Conservation (phyloP, 2,329 filamentous ascomycete species). For the Mollisiaceae sp. region DNA sequence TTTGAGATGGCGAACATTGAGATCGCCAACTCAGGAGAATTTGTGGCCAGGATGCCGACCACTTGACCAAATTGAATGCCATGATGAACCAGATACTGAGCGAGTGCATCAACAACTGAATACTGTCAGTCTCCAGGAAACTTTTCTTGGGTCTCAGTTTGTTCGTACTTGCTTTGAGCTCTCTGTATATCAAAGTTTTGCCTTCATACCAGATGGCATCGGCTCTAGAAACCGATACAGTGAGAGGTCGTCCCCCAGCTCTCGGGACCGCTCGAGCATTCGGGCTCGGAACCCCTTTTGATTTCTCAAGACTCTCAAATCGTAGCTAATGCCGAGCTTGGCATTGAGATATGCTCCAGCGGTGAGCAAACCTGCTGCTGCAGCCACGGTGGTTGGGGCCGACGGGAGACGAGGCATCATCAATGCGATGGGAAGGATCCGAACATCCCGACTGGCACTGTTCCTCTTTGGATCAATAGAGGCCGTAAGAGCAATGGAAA, state of each 20-base stretch:
- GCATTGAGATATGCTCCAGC: conserved; percentile 50
- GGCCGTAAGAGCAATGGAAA: background rate
- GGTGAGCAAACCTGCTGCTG: conserved; percentile 37
- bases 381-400: conserved; percentile 6
- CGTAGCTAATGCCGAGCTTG: conserved; percentile 47
- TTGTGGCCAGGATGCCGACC: conserved; percentile 53
- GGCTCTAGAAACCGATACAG: conserved; percentile 50
- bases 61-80: conserved; percentile 47
- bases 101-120: conserved; percentile 50
- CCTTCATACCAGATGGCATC: conserved; percentile 56
- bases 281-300: conserved; percentile 44
- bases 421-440: background rate
- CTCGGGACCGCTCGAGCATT: conserved; percentile 43
- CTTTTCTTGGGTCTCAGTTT: background rate
- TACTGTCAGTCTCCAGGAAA: conserved; percentile 15
- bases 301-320: conserved; percentile 44
- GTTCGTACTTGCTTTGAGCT: conserved; percentile 47
- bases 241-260: conserved; percentile 46
- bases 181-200: conserved; percentile 51
- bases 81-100: conserved; percentile 46
- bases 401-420: background rate
- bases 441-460: background rate
- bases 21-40: conserved; percentile 55
- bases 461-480: background rate
- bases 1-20: conserved; percentile 51